Evolutionary conservation across 192 early-diverging fungal genomes (phyloP), one percentile per base, ranked within the genome.

Genomic region (Gryganskiella cystojenkinii): DNA sequence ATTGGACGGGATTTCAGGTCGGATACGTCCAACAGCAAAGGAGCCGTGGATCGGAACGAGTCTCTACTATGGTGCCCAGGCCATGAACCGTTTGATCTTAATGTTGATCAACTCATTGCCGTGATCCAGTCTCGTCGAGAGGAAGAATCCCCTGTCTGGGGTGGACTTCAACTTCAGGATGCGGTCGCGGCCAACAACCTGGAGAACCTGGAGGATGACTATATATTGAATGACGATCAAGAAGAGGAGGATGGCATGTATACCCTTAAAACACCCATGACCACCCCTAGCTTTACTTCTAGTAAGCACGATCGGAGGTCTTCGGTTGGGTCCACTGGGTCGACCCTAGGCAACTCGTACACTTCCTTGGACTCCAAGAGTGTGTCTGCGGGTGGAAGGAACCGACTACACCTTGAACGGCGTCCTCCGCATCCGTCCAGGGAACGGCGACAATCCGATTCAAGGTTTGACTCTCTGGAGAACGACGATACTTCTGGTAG

Each of bases 181-280:
- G 49, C 66, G 3, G 67, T 78, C 13, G 74, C 74, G 10, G 61
- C 52, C 3, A 57, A n/a, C n/a, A n/a, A 69, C 28, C 52, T 78
- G 40, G 56, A 64, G 11, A 49, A 54, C 0, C 1, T 60, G 19
- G 61, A 64, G 17, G 66, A 78, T 46, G 74, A 78, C 25, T 56
- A 63, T 27, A 58, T 78, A 59, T 52, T 78, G 55, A 58, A 78
- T 19, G 74, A 69, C 15, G 74, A 78, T 22, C 67, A 69, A 19
- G 74, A 78, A 25, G 74, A 76, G 9, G 73, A 78, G 20, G 74
- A 78, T 15, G 74, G 74, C 22, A 69, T 78, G 65, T 78, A 69
- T 52, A 62, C 65, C n/a, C 34, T 60, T 17, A 40, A 33, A 30
- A 47, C 28, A 40, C 19, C 19, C 14, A 46, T 56, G 42, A 6